Base-by-base conservation (phyloP, 352 stramenopile genomes). In the Globisporangium iwayamae region DNA sequence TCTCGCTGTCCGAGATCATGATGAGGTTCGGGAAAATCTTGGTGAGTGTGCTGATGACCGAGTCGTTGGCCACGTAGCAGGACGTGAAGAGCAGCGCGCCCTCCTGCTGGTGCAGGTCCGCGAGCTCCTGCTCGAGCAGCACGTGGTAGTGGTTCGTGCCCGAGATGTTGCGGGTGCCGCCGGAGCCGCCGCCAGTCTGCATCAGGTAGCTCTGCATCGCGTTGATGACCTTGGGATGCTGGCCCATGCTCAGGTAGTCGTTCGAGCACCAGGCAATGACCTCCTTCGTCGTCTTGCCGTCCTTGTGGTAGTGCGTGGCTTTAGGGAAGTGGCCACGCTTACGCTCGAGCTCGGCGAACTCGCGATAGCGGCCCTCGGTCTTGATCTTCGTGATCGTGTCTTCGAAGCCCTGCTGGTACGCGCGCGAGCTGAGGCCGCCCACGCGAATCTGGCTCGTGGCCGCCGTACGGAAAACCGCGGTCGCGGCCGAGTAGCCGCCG, bases 141-240 rank as follows among this genome's bases (percentile, higher is more conserved):
- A 96, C 87, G 74, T 97, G 90, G 73, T 96, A 93, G 76, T 96
- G 83, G 79, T 96, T 96, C 9, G 90, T 97, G 66, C 90, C 90
- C 22, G 81, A 93, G 64, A 97, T 97, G 76, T 96, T 96, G 47
- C 90, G 87, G 14, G 89, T 96, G 56, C 89, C 89, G 56, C 90
- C 89, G 8, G 86, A 87, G 30, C 90, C 90, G 20, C 82, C 87
- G 20, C 90, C 90, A 0, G 80, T 89, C 76, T 94, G 88, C 55
- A 89, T 69, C 3, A 96, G 64, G 55, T 85, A 94, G 52, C 90
- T 75, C 45, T 94, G 78, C 87, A 96, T 96, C 8, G 90, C 79
- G 0, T 62, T 71, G 46, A 96, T 77, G 16, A 97, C 90, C 64
- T 89, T 91, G 3, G 89, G 89, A 71, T 97, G 74, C 67, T 97